These are phyloP conservation scores for Bauhinia variegata DNA, from an alignment of 306 rosid species.

Conservation along the genomic window DNA sequence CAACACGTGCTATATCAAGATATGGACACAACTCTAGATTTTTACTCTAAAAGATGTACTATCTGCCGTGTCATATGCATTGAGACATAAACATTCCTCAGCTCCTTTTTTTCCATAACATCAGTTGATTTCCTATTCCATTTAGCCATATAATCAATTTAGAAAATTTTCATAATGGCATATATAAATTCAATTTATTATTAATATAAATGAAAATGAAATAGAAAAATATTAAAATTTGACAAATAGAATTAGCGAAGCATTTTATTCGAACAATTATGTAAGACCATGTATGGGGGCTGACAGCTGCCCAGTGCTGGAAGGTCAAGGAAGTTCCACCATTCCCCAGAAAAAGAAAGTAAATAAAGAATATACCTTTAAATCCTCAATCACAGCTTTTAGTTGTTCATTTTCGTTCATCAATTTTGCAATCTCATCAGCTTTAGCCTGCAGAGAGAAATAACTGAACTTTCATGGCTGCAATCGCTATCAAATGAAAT, in stretches of 20 bases:
- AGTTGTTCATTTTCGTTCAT: constrained; percentile 96
- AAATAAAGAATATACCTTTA: constrained; percentile 64
- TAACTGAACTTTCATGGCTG: constrained; percentile 9
- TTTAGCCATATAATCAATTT: constrained; percentile 1
- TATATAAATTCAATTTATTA: too few species aligned
- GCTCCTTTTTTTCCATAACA: constrained; percentile 18
- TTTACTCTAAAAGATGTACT: background rate
- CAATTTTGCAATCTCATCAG: constrained; percentile 91
- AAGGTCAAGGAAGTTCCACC: too few species aligned
- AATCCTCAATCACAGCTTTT: constrained; percentile 72
- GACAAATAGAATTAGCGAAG: constrained; percentile 5
- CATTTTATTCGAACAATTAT: too few species aligned
- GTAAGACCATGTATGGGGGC: too few species aligned
- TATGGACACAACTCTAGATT: constrained; percentile 8
- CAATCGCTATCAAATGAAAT: constrained; percentile 12
- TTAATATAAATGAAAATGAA: too few species aligned
- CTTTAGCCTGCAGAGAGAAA: constrained; percentile 76
- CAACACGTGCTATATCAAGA: constrained; percentile 21
- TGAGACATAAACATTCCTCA: constrained; percentile 20
- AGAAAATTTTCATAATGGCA: background rate
- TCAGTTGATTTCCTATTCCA: constrained; percentile 9
- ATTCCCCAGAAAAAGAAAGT: background rate
- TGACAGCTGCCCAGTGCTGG: too few species aligned
- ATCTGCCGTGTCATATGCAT: constrained; percentile 11
- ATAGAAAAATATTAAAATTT: too few species aligned